These are phyloP conservation scores for Mychonastes homosphaera DNA, from an alignment of 139 green algal species.

Conservation along the genomic window DNA sequence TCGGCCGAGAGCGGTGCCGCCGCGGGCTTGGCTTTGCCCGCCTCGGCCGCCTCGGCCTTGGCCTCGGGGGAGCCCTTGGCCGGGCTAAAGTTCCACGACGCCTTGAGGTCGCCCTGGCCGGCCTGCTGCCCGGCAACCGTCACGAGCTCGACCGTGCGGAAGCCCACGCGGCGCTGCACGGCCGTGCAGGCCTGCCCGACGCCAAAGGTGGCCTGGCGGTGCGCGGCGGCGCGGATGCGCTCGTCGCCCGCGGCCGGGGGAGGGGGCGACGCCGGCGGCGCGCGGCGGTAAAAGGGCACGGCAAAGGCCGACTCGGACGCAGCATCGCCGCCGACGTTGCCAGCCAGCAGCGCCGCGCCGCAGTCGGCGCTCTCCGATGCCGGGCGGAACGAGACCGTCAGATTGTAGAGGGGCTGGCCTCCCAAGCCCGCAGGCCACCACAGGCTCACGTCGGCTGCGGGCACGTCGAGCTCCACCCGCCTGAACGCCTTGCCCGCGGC, in stretches of 20 bases:
- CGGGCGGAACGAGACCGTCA: conserved; percentile 5
- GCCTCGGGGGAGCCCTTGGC: not conserved
- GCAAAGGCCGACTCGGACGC: not conserved
- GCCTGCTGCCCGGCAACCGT: conserved; percentile 7
- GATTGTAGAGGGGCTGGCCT: conserved; percentile 19
- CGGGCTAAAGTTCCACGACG: not conserved
- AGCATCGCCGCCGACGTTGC: not conserved
- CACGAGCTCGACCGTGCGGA: conserved; percentile 50
- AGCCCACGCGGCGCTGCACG: conserved; percentile 31
- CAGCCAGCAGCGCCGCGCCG: not conserved
- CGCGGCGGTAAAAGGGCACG: too few species aligned
- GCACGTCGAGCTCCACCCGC: not conserved
- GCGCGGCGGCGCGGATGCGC: not conserved
- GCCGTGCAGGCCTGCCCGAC: too few species aligned
- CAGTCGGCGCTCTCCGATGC: not conserved
- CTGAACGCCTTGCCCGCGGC: conserved; percentile 3
- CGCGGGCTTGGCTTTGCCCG: not conserved
- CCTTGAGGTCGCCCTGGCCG: not conserved
- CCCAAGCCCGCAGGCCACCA: conserved; percentile 32
- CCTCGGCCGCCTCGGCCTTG: not conserved
- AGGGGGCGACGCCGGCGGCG: not conserved
- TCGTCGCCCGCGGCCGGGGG: not conserved
- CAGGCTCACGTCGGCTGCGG: conserved; percentile 4
- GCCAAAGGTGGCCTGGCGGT: not conserved
- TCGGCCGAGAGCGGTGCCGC: not conserved